Evolutionary conservation across 2,329 filamentous ascomycete species (phyloP), one percentile per base, ranked within the genome.

Genomic region (Verticillium dahliae): DNA sequence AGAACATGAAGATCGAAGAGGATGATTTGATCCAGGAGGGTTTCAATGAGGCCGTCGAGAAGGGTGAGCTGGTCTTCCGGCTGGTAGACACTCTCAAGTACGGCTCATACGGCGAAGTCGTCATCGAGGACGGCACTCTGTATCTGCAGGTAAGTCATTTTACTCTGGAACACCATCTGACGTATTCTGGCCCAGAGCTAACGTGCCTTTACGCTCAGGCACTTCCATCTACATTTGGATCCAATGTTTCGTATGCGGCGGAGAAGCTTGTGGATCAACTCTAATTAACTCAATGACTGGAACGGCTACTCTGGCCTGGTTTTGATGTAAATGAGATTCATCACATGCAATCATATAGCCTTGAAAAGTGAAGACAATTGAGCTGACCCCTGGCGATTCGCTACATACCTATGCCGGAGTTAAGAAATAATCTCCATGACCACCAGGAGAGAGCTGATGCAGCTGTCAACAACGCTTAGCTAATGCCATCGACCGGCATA

Each of bases 11-110:
- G 64, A 80, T 83, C 62, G 75, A 70, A 34, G 69, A 75, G 59
- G 80, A 84, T 62, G 80, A 83, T 1, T 72, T 82, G 69, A 69
- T 83, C 34, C 75, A 74, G 61, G 81, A 83, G 68, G 80, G 75
- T 4, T 75, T 83, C 65, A 68, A 78, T 18, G 80, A 84, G 64
- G 76, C 70, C 3, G 68, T 82, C n/a, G 72, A 74, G 10, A 77
- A 73, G 65, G 73, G 71, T 45, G 73, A 77, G 66, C 68, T 83
- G 18, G 73, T 69, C 22, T 75, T 84, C 65, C 75, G 80, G 34
- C 66, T 84, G 41, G 80, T 82, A 2, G 80, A 81, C 57, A 73
- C 75, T 66, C 72, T 80, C 50, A 66, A 70, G 65, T 73, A 75
- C 60, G 69, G 65, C 6, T 71, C 68, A 13, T 83, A 82, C 62